Evolutionary conservation across 495 filamentous ascomycete genomes (phyloP), one percentile per base, ranked within the genome.

Genomic region (Aspergillus heteromorphus): DNA sequence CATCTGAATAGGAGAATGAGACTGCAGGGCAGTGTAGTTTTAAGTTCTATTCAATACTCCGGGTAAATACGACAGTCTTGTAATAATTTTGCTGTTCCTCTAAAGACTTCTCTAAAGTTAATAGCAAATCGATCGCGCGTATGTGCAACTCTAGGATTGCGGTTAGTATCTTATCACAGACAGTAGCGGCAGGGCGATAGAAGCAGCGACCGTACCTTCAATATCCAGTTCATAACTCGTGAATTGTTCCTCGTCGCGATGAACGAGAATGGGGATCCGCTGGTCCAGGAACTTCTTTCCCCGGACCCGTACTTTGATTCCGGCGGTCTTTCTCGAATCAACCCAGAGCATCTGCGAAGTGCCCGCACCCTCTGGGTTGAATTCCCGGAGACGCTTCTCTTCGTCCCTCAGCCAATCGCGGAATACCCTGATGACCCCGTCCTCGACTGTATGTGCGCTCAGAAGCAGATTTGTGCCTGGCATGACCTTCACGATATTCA

Each of bases 401-500:
- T 64, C 71, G 49, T 71, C 71, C n/a, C 76, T 71, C 45, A 92
- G 68, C 88, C 88, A 92, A 31, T 80, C 71, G 29, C 86, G 75
- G 73, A 80, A 90, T 34, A 91, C 70, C 9, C 88, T 77, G 31
- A 86, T 68, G 17, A 87, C 70, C 9, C 81, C 82, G 49, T 91
- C 84, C 48, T 78, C 73, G 16, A 91, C 65, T 40, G 79, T 83
- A 47, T 83, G 75, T 45, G 82, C 79, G 60, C 79, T 82, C 40
- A 79, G 64, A 56, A 88, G 16, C 81, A 64, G 34, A 77, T 82
- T 55, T 56, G 72, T 60, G 9, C 76, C 76, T 6, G 83, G 82
- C 18, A 84, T 79, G 9, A 83, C 62, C 63, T 84, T 85, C 38
- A 88, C 87, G 18, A 92, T 65, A 64, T 84, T 87, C 19, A 79